phyloP scores from a whole-genome alignment of 2,329 filamentous ascomycete genomes.

The Chaetomiaceae sp. region DNA sequence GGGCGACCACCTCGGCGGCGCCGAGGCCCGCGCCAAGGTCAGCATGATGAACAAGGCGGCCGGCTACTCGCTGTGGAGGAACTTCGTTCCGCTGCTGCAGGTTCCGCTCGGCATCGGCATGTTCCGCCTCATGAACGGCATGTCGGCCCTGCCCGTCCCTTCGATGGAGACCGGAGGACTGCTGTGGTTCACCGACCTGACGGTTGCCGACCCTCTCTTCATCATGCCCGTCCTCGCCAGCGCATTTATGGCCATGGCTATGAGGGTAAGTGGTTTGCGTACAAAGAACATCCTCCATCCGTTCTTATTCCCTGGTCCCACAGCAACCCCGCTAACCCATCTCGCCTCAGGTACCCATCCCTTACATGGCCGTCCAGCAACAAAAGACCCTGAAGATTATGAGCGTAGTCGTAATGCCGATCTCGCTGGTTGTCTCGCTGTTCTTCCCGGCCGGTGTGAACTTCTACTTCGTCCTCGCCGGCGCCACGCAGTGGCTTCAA shows the following conservation, averaged over 20 bases:
- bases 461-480: too few species aligned
- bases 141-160: constrained; percentile 74
- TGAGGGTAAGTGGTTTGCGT: constrained; percentile 44
- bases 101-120: constrained; percentile 71
- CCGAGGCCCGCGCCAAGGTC: constrained; percentile 44
- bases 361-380: constrained; percentile 30
- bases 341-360: constrained; percentile 27
- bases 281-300: neutral
- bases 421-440: constrained; percentile 39
- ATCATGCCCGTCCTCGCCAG: constrained; percentile 62
- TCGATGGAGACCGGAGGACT: constrained; percentile 64
- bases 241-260: constrained; percentile 47
- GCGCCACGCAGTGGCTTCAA: constrained; percentile 47
- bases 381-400: constrained; percentile 29
- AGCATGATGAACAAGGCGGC: constrained; percentile 43
- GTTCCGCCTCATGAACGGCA: constrained; percentile 69
- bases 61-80: constrained; percentile 47
- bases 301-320: neutral
- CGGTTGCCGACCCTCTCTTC: constrained; percentile 68
- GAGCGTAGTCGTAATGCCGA: constrained; percentile 30
- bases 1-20: constrained; percentile 41
- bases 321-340: neutral
- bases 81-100: constrained; percentile 50
- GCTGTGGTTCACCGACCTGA: constrained; percentile 75
- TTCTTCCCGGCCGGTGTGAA: too few species aligned